These are phyloP conservation scores for Barnettozyma salicaria DNA, from an alignment of 805 yeast genomes.

Conservation along the genomic window DNA sequence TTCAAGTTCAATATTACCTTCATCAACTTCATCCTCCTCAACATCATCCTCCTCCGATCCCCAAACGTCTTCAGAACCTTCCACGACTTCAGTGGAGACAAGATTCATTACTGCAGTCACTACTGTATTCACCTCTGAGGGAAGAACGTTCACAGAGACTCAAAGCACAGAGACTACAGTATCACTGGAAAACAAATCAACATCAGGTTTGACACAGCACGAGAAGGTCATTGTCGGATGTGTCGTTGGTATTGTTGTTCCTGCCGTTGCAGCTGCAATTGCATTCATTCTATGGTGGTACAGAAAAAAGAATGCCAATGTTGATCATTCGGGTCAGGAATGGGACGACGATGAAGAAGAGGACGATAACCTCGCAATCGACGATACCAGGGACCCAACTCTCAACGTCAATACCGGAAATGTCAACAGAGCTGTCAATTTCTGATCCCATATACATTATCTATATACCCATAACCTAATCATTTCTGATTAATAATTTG, in stretches of 20 bases:
- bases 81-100: conserved; percentile 11
- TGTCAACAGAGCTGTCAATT: conserved; percentile 24
- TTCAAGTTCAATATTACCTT: conserved; percentile 3
- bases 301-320: conserved; percentile 13
- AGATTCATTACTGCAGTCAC: conserved; percentile 27
- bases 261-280: conserved; percentile 33
- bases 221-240: conserved; percentile 59
- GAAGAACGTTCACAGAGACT: conserved; percentile 27
- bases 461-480: too few relatives aligned
- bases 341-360: conserved; percentile 20
- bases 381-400: conserved; percentile 1
- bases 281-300: conserved; percentile 11
- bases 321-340: conserved; percentile 25
- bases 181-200: neutral
- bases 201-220: conserved; percentile 40
- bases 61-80: conserved; percentile 20
- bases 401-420: neutral
- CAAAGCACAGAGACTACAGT: conserved; percentile 24
- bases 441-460: conserved; percentile 9
- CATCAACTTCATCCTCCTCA: conserved; percentile 7
- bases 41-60: conserved; percentile 13
- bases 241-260: conserved; percentile 67
- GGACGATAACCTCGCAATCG: neutral
- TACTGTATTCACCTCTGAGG: conserved; percentile 29
- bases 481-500: too few relatives aligned